Evolutionary conservation across 2,329 filamentous ascomycete species (phyloP), one percentile per base, ranked within the genome.

Genomic region (Nectriaceae sp.): DNA sequence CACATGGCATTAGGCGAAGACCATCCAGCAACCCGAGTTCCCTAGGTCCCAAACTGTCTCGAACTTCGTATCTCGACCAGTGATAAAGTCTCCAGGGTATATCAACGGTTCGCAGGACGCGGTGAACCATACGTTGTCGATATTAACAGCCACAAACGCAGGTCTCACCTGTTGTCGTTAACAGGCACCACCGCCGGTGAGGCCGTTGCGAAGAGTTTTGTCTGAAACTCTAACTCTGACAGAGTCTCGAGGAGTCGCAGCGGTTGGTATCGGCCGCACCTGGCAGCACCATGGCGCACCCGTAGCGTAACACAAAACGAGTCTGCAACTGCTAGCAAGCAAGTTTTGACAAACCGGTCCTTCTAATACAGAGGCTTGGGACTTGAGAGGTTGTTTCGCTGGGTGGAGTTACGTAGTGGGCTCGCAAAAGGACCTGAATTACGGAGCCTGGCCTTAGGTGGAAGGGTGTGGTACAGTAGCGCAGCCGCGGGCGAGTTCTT

Each of bases 1-100:
- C 33, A 37, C 33, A 37, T 37, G 33, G 33, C 33, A 37, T 37
- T 37, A 37, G 33, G 33, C 18, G 33, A 37, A 37, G 33, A 18
- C 33, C 26, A 31, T 31, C 26, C 15, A 10, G 26, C 26, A 31
- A 15, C 10, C 26, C 26, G 26, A 31, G 26, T 31, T 15, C 26
- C 26, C 26, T 15, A 31, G 15, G n/a, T n/a, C n/a, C 26, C 26
- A 18, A 16, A 10, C 33, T 37, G 33, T 37, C 33, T 37, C 6
- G 33, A 11, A 18, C 16, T 11, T 18, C 33, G 33, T 11, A 37
- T 18, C 10, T 11, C 6, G 16, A 37, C 33, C 33, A 37, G 33
- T 37, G 11, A 37, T 6, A 37, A 16, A 31, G n/a, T n/a, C n/a
- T n/a, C n/a, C n/a, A n/a, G n/a, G n/a, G n/a, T n/a, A n/a, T n/a